Evolutionary conservation across 352 stramenopile genomes (phyloP).

Genomic region (Pythium brassicae): DNA sequence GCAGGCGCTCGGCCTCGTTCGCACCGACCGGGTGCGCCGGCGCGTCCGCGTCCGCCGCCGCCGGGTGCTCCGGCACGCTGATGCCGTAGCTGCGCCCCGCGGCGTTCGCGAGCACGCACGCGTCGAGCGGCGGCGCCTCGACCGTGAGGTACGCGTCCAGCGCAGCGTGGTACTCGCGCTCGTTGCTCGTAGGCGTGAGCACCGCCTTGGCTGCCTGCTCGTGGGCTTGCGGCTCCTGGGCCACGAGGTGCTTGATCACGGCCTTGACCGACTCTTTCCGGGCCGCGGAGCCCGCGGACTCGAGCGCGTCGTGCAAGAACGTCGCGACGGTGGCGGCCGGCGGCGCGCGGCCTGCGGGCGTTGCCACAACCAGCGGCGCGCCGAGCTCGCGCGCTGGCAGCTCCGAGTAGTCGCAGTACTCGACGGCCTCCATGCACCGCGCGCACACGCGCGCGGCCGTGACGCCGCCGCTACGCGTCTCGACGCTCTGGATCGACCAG

Average conservation of each 20-base stretch:
- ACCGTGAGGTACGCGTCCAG: conserved; percentile 9
- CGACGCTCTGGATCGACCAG: conserved; percentile 26
- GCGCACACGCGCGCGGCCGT: conserved; percentile 40
- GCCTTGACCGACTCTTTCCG: conserved; percentile 41
- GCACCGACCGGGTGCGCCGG: conserved; percentile 26
- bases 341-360: neutral
- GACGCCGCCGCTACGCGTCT: conserved; percentile 22
- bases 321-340: conserved; percentile 12
- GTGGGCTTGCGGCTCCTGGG: no score
- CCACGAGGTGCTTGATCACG: conserved; percentile 54
- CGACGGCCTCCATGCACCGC: conserved; percentile 48
- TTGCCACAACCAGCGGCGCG: conserved; percentile 15
- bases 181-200: conserved; percentile 8
- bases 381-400: conserved; percentile 28
- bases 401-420: conserved; percentile 43
- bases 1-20: conserved; percentile 45
- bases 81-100: conserved; percentile 43
- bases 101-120: conserved; percentile 44
- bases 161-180: conserved; percentile 12
- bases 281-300: conserved; percentile 14
- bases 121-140: conserved; percentile 18
- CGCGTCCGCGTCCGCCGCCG: conserved; percentile 14
- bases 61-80: conserved; percentile 25
- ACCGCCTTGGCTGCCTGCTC: conserved; percentile 7
- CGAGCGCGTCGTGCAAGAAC: conserved; percentile 19